phyloP scores from a whole-genome alignment of 345 rosid species.

The Eucalyptus sp. region DNA sequence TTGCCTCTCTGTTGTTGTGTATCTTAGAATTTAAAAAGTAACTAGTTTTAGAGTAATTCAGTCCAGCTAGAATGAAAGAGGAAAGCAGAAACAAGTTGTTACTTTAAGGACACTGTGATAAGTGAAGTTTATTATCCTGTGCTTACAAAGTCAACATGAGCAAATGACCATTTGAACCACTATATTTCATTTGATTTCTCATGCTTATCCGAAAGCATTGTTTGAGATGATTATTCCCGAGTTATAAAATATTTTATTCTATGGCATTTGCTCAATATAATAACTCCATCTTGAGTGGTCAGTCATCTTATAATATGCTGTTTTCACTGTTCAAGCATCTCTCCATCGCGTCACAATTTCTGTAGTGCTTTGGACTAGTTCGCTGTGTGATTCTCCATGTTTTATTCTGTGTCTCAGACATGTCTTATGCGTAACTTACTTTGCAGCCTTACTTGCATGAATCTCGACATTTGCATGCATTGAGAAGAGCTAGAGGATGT shows the following conservation, averaged over 20 bases:
- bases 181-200: not conserved
- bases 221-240: not conserved
- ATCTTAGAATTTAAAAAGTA: not conserved
- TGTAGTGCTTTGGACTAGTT: not conserved
- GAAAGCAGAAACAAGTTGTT: not conserved
- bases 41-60: not conserved
- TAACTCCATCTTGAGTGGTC: not conserved
- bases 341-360: not conserved
- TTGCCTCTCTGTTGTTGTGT: not conserved
- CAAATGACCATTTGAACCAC: not conserved
- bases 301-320: not conserved
- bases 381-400: not conserved
- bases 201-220: not conserved
- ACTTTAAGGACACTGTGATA: not conserved
- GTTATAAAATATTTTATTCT: not conserved
- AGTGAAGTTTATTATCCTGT: not conserved
- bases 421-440: not conserved
- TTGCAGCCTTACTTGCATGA: conserved; percentile 95
- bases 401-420: not conserved
- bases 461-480: conserved; percentile 92
- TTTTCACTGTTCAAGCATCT: not conserved
- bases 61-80: not conserved
- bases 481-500: conserved; percentile 87
- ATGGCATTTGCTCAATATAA: not conserved
- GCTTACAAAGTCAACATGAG: not conserved